Evolutionary conservation across 2,329 filamentous ascomycete species (phyloP), one percentile per base, ranked within the genome.

Genomic region (Xylaria sp.): DNA sequence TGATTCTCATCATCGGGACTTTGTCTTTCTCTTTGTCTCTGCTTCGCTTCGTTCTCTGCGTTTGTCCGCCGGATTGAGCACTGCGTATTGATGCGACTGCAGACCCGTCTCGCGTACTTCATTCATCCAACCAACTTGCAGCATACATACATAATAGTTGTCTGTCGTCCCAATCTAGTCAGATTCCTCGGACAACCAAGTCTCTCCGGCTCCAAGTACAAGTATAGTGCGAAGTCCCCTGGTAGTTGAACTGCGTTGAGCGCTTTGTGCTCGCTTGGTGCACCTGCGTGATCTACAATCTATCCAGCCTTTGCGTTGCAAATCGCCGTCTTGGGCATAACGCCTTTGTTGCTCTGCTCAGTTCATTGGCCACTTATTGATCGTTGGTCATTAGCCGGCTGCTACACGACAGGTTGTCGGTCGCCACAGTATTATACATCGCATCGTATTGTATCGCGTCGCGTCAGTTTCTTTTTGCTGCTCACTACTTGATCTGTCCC

Each of bases 191-290:
- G 59, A 20, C 46, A 56, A 62, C 32, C 60, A 60, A 41, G 30
- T 20, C 60, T 46, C 46, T 62, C 25, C 43, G 6, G 65, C 58
- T 64, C 65, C 43, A 36, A 50, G 60, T 55, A 63, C 58, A 64
- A 63, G 48, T 64, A 60, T 63, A 63, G 48, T 66, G 65, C 70
- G 50, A 64, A 50, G 56, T 48, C 55, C 48, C 32, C 58, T 66
- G 65, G 68, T 70, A 68, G 62, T 65, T 72, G 63, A 68, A 55
- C 60, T 67, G 34, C 60, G 55, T 61, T 63, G 63, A 67, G 52
- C 67, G 60, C 67, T 59, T 60, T 66, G 63, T 69, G 60, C 53
- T 63, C 53, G 67, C 60, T 69, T 69, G 63, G 50, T 69, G 64
- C 45, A 63, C 34, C 53, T 63, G 61, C 64, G 64, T 71, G 59